Conservation (phyloP, 2,329 filamentous ascomycete species). For the Venturia asperata region DNA sequence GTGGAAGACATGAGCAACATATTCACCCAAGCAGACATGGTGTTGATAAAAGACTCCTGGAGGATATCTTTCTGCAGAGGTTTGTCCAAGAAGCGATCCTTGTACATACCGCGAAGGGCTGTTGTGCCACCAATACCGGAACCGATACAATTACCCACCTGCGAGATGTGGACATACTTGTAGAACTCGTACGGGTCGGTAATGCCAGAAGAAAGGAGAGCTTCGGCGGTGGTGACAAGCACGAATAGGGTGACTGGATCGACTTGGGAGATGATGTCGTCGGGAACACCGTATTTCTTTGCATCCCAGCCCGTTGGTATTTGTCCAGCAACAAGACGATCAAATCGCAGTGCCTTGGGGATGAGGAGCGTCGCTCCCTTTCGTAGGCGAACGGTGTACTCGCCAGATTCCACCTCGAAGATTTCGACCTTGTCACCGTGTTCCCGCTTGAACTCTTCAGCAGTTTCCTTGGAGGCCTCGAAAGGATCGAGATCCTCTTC, state of each 20-base stretch:
- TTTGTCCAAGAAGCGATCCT: conserved; percentile 92
- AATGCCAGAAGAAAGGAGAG: conserved; percentile 85
- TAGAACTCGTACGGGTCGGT: conserved; percentile 99
- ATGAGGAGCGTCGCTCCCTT: conserved; percentile 94
- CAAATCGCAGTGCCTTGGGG: conserved; percentile 93
- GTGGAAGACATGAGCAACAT: conserved; percentile 97
- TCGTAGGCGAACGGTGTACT: conserved; percentile 89
- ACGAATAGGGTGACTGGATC: conserved; percentile 95
- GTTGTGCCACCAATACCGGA: conserved; percentile 95
- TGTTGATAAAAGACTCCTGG: conserved; percentile 99
- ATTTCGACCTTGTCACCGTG: conserved; percentile 97
- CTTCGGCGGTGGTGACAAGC: conserved; percentile 86
- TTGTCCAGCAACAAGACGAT: conserved; percentile 93
- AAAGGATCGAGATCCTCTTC: conserved; percentile 96
- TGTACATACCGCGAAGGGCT: conserved; percentile 95
- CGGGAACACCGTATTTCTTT: conserved; percentile 90
- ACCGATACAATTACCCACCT: conserved; percentile 96
- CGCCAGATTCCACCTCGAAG: conserved; percentile 91
- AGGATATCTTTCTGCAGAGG: conserved; percentile 98
- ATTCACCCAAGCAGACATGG: conserved; percentile 99
- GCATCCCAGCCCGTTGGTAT: conserved; percentile 96
- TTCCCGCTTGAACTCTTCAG: conserved; percentile 93
- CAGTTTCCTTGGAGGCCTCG: conserved; percentile 93
- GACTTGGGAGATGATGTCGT: conserved; percentile 96
- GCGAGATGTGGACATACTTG: conserved; percentile 96